Percentiles rank a stretch among this genome's conserved stretches.
phyloP scores from a whole-genome alignment of 1,284 basidiomycete species.

The Apiotrichum mycotoxinovorans region DNA sequence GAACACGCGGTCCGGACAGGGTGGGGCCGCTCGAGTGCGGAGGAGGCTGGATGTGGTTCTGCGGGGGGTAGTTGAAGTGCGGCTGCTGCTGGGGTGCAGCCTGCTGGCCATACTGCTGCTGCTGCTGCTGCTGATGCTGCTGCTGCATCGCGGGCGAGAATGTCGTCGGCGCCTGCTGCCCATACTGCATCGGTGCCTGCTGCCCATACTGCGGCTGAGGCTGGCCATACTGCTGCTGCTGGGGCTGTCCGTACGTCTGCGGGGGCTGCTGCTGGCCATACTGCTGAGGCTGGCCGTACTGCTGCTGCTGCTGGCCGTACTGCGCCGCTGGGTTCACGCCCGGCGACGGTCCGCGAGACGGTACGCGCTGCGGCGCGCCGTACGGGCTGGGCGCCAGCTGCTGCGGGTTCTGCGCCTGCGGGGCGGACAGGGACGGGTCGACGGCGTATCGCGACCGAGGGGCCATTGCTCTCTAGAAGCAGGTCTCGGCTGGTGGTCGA shows the following conservation, averaged over 20 bases:
- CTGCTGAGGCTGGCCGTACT: slow-evolving; percentile 10
- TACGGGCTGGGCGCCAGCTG: not conserved
- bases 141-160: not conserved
- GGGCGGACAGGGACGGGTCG: slow-evolving; percentile 44
- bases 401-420: slow-evolving; percentile 16
- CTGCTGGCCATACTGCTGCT: slow-evolving; percentile 23
- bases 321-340: not conserved
- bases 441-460: slow-evolving; percentile 47
- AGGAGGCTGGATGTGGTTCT: slow-evolving; percentile 64
- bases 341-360: not conserved
- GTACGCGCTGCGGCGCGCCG: not conserved
- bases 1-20: slow-evolving; percentile 65
- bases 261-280: slow-evolving; percentile 12
- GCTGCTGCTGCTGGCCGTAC: slow-evolving; percentile 18
- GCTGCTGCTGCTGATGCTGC: slow-evolving; percentile 29
- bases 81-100: slow-evolving; percentile 10
- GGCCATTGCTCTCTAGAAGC: slow-evolving; percentile 27
- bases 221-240: slow-evolving; percentile 3
- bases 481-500: not conserved
- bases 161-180: not conserved
- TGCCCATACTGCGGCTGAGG: slow-evolving; percentile 4
- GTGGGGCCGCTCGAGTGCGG: slow-evolving; percentile 71
- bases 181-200: not conserved
- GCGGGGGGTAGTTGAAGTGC: slow-evolving; percentile 25
- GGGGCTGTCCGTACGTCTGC: slow-evolving; percentile 11